These are phyloP conservation scores for Croton laevigatus DNA, from an alignment of 441 rosid genomes.

Conservation along the genomic window DNA sequence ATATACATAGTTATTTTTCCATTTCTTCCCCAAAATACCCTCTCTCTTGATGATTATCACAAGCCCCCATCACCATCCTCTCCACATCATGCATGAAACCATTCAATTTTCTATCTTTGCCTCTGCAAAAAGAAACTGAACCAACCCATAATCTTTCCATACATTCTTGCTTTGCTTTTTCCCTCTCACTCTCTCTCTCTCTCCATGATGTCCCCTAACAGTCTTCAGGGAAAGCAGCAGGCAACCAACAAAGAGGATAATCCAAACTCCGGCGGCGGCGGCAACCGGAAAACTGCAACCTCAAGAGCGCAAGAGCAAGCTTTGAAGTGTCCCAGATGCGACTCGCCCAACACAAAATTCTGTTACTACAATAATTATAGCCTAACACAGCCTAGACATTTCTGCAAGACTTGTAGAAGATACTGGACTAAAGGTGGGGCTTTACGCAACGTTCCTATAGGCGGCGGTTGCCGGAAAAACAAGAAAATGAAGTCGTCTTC, in stretches of 20 bases:
- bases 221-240: slow-evolving; percentile 37
- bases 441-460: slow-evolving; percentile 83
- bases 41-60: slow-evolving; percentile 53
- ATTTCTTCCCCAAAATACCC: slow-evolving; percentile 14
- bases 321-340: slow-evolving; percentile 82
- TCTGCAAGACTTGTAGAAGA: slow-evolving; percentile 86
- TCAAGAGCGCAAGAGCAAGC: slow-evolving; percentile 46
- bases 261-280: slow-evolving; percentile 31
- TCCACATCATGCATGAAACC: slow-evolving; percentile 45
- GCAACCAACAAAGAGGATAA: slow-evolving; percentile 38
- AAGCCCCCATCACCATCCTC: slow-evolving; percentile 34
- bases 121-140: slow-evolving; percentile 42
- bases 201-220: slow-evolving; percentile 47
- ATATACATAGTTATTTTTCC: not conserved
- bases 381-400: slow-evolving; percentile 85
- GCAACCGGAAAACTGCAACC: slow-evolving; percentile 39
- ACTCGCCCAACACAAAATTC: slow-evolving; percentile 89
- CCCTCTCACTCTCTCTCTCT: no score
- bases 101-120: slow-evolving; percentile 48
- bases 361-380: slow-evolving; percentile 98
- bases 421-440: slow-evolving; percentile 98
- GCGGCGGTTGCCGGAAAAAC: slow-evolving; percentile 86
- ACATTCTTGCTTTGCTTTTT: not conserved
- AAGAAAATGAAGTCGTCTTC: slow-evolving; percentile 65
- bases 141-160: not conserved